These are phyloP conservation scores for Phylloporus scabripes DNA, from an alignment of 768 basidiomycete species.

Conservation along the genomic window DNA sequence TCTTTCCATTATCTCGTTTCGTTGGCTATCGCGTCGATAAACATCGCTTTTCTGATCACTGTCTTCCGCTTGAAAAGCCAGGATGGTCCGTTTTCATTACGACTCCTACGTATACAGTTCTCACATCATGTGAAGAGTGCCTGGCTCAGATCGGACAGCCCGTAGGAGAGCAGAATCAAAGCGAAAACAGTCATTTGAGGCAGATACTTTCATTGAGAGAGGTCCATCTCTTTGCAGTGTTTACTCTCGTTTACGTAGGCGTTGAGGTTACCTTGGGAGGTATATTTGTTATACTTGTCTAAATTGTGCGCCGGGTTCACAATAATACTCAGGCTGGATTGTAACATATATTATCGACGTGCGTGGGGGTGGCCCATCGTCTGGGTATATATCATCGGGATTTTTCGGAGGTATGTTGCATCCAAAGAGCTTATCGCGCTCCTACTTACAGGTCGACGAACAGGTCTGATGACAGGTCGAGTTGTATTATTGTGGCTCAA, in stretches of 20 bases:
- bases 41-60: constrained; percentile 43
- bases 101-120: not conserved
- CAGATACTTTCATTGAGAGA: constrained; percentile 49
- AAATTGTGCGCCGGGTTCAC: not conserved
- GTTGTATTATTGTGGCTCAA: constrained; percentile 53
- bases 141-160: constrained; percentile 49
- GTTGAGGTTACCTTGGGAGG: constrained; percentile 52
- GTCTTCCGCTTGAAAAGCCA: constrained; percentile 70
- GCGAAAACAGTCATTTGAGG: constrained; percentile 35
- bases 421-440: not conserved
- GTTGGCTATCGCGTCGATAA: constrained; percentile 57
- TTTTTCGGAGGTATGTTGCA: constrained; percentile 45
- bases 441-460: not conserved
- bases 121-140: constrained; percentile 38
- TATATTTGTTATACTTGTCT: constrained; percentile 8
- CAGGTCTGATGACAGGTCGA: constrained; percentile 56
- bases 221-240: constrained; percentile 60
- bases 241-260: constrained; percentile 63
- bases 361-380: constrained; percentile 41
- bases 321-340: constrained; percentile 51
- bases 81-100: constrained; percentile 45
- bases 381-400: constrained; percentile 50
- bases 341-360: constrained; percentile 51
- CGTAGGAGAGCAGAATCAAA: constrained; percentile 32
- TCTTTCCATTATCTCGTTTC: constrained; percentile 74